A percentile compares a stretch with the other conserved stretches of the same genome.
phyloP scores from a whole-genome alignment of 2,329 filamentous ascomycete genomes.

The Pezicula radicicola region DNA sequence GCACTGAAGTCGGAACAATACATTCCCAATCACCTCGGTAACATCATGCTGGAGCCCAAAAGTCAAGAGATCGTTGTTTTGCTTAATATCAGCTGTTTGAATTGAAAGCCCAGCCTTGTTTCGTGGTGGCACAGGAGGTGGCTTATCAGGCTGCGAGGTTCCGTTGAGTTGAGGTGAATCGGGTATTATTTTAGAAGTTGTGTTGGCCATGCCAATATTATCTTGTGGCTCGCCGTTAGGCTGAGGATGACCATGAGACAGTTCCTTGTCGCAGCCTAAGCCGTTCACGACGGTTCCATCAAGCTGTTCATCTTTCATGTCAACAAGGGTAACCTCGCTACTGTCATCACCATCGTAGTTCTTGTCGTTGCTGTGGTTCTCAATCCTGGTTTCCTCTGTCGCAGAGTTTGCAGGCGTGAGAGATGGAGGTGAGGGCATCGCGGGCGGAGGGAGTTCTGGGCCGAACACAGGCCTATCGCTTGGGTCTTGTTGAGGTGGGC shows the following conservation, averaged over 20 bases:
- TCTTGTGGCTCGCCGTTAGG: conserved; percentile 2
- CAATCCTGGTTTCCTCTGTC: conserved; percentile 27
- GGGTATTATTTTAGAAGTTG: conserved; percentile 17
- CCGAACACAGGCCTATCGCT: conserved; percentile 22
- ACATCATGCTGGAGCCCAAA: conserved; percentile 77
- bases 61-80: conserved; percentile 28
- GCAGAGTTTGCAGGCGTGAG: conserved; percentile 6
- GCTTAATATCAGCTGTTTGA: conserved; percentile 22
- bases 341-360: conserved; percentile 24
- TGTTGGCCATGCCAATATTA: conserved; percentile 32
- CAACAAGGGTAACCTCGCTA: conserved; percentile 37
- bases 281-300: conserved; percentile 14
- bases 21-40: conserved; percentile 90
- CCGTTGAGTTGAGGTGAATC: conserved; percentile 9
- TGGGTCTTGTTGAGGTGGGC: conserved; percentile 21
- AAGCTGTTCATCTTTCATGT: conserved; percentile 12
- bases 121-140: conserved; percentile 30
- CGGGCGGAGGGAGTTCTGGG: conserved; percentile 21
- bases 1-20: conserved; percentile 85
- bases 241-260: not conserved
- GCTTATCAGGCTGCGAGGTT: conserved; percentile 22
- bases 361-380: conserved; percentile 19
- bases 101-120: conserved; percentile 29
- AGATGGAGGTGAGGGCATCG: conserved; percentile 5
- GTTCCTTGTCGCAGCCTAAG: no score